phyloP scores from a whole-genome alignment of 345 rosid genomes.

The Cardamine chenopodiifolia region DNA sequence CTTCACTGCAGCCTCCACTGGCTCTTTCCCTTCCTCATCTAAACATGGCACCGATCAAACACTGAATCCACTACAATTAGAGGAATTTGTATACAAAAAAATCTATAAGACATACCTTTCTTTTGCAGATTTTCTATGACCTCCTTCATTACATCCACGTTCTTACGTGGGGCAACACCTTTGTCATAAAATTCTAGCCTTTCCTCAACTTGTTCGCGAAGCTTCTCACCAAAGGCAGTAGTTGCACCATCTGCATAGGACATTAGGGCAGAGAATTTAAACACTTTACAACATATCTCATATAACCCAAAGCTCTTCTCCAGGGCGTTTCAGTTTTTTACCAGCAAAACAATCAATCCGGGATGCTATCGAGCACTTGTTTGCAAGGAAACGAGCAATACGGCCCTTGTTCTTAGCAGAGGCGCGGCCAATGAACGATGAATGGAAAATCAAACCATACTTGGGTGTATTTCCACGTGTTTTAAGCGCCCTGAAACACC shows the following conservation, averaged over 20 bases:
- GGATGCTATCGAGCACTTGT: conserved; percentile 96
- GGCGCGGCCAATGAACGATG: conserved; percentile 94
- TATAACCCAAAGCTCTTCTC: neutral
- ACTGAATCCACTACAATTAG: neutral
- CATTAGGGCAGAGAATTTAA: neutral
- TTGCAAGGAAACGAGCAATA: conserved; percentile 95
- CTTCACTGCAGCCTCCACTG: conserved; percentile 31
- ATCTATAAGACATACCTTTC: conserved; percentile 52
- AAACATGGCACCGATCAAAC: neutral
- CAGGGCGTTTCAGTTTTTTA: conserved; percentile 27
- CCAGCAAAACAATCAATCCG: conserved; percentile 99
- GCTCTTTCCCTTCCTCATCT: conserved; percentile 33
- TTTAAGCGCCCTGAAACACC: conserved; percentile 76
- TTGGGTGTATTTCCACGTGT: conserved; percentile 96
- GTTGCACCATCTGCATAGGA: conserved; percentile 56
- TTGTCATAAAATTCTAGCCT: conserved; percentile 92
- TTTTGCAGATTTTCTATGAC: conserved; percentile 60
- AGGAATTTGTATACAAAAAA: neutral
- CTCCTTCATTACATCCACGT: conserved; percentile 91
- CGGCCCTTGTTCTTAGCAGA: conserved; percentile 96
- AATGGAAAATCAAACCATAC: conserved; percentile 95
- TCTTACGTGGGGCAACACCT: conserved; percentile 96
- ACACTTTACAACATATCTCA: neutral
- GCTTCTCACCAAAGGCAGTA: conserved; percentile 83
- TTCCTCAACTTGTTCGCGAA: conserved; percentile 96